phyloP scores from a whole-genome alignment of 129 eudicot genomes.

The Pulicaria dysenterica region DNA sequence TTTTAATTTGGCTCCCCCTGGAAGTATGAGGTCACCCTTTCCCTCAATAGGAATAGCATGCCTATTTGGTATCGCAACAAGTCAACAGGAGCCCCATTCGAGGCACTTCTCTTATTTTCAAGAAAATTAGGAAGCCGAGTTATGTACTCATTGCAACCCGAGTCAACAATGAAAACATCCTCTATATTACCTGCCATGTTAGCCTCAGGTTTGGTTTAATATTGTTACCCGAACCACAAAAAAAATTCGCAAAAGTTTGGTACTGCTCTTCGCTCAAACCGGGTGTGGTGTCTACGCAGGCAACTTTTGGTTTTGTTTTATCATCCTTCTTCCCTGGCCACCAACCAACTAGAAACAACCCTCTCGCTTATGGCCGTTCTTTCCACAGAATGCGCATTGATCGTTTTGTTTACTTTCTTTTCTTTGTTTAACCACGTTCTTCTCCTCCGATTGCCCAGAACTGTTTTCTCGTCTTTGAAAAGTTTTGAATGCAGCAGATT shows the following conservation, averaged over 20 bases:
- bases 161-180: neutral
- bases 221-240: neutral
- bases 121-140: neutral
- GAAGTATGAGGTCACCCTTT: neutral
- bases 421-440: neutral
- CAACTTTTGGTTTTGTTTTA: neutral
- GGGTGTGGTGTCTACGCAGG: neutral
- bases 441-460: neutral
- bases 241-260: neutral
- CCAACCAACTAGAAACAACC: neutral
- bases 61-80: neutral
- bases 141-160: constrained; percentile 4
- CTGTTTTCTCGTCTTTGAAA: neutral
- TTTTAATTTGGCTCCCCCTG: neutral
- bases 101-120: neutral
- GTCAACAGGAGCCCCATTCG: constrained; percentile 10
- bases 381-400: constrained; percentile 8
- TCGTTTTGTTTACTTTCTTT: neutral
- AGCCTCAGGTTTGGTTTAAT: neutral
- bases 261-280: neutral
- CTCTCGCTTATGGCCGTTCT: constrained; percentile 1
- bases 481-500: neutral
- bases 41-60: neutral
- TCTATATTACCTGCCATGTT: constrained; percentile 20
- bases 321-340: neutral